Evolutionary conservation across 2,329 filamentous ascomycete species (phyloP).

Genomic region (Trichocomaceae sp.): DNA sequence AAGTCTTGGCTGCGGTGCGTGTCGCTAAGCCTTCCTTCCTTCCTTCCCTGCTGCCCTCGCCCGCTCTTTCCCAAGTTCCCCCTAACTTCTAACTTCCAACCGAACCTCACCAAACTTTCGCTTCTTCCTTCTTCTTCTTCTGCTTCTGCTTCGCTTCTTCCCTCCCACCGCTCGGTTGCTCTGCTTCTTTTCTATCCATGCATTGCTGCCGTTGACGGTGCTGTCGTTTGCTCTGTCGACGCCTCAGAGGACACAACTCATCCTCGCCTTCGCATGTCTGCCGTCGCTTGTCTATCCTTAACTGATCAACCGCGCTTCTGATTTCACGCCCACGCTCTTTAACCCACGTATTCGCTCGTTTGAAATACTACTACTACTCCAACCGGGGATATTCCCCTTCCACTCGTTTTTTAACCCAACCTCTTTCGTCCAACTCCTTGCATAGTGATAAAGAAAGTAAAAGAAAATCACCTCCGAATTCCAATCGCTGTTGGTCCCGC

Average conservation of each 20-base stretch:
- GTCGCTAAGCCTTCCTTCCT: background rate
- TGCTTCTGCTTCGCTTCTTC: constrained; percentile 12
- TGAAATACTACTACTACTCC: constrained; percentile 9
- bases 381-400: constrained; percentile 14
- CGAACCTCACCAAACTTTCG: background rate
- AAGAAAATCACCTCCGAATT: no score
- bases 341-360: constrained; percentile 22
- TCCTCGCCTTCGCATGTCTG: constrained; percentile 9
- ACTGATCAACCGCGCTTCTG: background rate
- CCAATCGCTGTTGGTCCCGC: background rate
- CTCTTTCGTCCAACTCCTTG: background rate
- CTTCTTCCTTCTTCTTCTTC: constrained; percentile 17
- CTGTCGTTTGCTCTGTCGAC: constrained; percentile 23
- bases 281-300: constrained; percentile 15
- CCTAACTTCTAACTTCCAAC: no score
- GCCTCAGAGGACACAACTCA: constrained; percentile 19
- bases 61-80: background rate
- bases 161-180: constrained; percentile 4
- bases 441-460: constrained; percentile 5
- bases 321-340: constrained; percentile 17
- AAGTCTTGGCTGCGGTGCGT: constrained; percentile 8
- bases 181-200: constrained; percentile 11
- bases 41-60: constrained; percentile 1
- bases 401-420: constrained; percentile 20
- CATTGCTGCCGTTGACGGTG: constrained; percentile 21